Conservation (phyloP, 1,139 yeast genomes). For the Diutina pseudorugosa region DNA sequence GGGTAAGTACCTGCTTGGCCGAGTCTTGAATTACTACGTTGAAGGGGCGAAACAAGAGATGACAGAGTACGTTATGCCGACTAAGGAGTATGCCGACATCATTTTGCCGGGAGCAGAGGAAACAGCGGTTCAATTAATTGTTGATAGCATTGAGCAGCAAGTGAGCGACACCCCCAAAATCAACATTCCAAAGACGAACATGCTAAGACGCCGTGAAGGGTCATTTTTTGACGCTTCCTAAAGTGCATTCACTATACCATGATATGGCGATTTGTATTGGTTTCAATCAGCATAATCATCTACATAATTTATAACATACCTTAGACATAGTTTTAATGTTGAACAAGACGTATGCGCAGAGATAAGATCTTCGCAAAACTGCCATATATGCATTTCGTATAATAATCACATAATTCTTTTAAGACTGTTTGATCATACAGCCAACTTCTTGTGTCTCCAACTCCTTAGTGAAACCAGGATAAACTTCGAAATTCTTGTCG, state of each 20-base stretch:
- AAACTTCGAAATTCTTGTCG: conserved; percentile 39
- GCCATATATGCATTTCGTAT: neutral
- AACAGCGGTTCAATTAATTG: conserved; percentile 51
- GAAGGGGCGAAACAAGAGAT: conserved; percentile 64
- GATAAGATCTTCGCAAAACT: too few relatives aligned
- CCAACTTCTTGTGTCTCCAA: conserved; percentile 40
- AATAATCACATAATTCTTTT: neutral
- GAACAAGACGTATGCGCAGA: too few relatives aligned
- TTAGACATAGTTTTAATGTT: too few relatives aligned
- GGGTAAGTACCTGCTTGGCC: conserved; percentile 22
- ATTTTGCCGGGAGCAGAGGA: conserved; percentile 67
- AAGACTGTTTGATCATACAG: conserved; percentile 34
- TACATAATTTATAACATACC: too few relatives aligned
- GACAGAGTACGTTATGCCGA: conserved; percentile 60
- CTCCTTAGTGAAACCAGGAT: conserved; percentile 30
- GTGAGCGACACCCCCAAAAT: neutral
- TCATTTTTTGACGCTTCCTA: conserved; percentile 2
- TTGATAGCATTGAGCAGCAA: conserved; percentile 46
- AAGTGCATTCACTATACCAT: neutral
- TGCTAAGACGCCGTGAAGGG: neutral
- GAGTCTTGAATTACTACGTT: conserved; percentile 48
- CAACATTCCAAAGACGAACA: neutral
- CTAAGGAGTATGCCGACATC: conserved; percentile 72
- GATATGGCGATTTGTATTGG: neutral
- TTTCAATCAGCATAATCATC: neutral